Evolutionary conservation across 768 basidiomycete genomes (phyloP).

Genomic region (Mycena leptocephala): DNA sequence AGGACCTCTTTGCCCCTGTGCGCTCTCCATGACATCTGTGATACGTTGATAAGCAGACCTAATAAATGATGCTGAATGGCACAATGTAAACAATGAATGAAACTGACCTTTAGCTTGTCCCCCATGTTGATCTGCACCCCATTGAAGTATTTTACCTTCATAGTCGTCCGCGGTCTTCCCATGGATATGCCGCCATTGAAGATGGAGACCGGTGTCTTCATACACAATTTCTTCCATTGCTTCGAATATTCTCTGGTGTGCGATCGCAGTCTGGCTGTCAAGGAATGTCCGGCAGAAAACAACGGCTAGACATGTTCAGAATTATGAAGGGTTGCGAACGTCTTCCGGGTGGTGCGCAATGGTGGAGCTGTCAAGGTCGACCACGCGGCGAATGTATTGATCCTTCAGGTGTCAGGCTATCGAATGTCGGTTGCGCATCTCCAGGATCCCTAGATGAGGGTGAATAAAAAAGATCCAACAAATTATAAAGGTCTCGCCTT

Average conservation of each 20-base stretch:
- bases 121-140: slow-evolving; percentile 21
- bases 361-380: neutral
- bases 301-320: slow-evolving; percentile 8
- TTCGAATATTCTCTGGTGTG: slow-evolving; percentile 1
- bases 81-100: slow-evolving; percentile 24
- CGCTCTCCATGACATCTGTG: no score
- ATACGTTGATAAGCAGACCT: no score
- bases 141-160: slow-evolving; percentile 9
- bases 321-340: neutral
- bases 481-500: neutral
- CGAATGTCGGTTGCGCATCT: no score
- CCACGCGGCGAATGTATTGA: slow-evolving; percentile 8
- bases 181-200: slow-evolving; percentile 35
- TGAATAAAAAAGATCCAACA: neutral
- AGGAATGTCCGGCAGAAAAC: slow-evolving; percentile 24
- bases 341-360: neutral
- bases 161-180: neutral
- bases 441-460: neutral
- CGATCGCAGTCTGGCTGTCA: slow-evolving; percentile 24
- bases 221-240: slow-evolving; percentile 22
- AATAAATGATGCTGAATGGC: neutral
- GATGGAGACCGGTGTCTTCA: slow-evolving; percentile 10
- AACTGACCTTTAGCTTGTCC: slow-evolving; percentile 31
- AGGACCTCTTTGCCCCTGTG: no score
- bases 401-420: neutral